Percentiles rank a stretch among this genome's conserved stretches.
These are phyloP conservation scores for Aspergillus thermomutatus DNA, from an alignment of 2,329 filamentous ascomycete species.

Conservation along the genomic window DNA sequence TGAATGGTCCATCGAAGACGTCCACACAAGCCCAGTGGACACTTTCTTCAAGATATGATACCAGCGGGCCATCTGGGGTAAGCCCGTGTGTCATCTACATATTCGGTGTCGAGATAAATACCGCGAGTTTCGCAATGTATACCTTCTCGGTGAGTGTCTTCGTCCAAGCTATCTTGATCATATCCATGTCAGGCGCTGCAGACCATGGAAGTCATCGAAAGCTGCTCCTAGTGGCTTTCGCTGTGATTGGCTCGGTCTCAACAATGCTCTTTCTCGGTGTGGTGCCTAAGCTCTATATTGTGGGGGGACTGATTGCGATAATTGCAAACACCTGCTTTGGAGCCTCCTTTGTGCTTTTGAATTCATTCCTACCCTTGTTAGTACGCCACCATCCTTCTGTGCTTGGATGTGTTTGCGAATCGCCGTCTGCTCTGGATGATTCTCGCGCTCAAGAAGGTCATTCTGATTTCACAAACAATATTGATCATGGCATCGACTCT, in stretches of 20 bases:
- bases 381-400: constrained; percentile 75
- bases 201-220: constrained; percentile 94
- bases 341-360: constrained; percentile 89
- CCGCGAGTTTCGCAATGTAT: constrained; percentile 96
- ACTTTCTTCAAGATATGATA: constrained; percentile 14
- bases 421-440: neutral
- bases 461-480: constrained; percentile 10
- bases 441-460: constrained; percentile 1
- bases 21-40: constrained; percentile 18
- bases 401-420: constrained; percentile 24
- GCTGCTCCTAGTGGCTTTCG: constrained; percentile 80
- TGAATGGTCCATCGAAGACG: constrained; percentile 39
- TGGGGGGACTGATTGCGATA: constrained; percentile 81
- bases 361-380: constrained; percentile 88
- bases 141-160: constrained; percentile 92
- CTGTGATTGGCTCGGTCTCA: constrained; percentile 71
- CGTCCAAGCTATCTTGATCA: constrained; percentile 82
- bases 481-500: neutral
- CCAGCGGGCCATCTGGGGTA: constrained; percentile 25
- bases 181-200: constrained; percentile 93
- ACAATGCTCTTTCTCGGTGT: constrained; percentile 89
- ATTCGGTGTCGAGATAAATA: constrained; percentile 84
- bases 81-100: constrained; percentile 80
- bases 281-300: constrained; percentile 68
- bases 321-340: constrained; percentile 92